phyloP scores from a whole-genome alignment of 495 filamentous ascomycete species.

The Neurospora sp. region DNA sequence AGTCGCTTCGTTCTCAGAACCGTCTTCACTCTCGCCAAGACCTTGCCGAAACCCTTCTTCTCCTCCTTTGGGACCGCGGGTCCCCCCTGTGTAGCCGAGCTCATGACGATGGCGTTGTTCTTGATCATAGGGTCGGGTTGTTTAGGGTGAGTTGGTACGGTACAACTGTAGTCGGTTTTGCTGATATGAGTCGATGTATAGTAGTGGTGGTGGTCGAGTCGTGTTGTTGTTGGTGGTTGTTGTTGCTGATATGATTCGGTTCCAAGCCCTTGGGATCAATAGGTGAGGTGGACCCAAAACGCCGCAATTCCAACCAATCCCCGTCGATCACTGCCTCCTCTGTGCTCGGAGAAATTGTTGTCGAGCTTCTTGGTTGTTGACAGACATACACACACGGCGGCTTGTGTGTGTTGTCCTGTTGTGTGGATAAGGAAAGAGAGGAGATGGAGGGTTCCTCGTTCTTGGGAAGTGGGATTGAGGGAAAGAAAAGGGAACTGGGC shows the following conservation, averaged over 20 bases:
- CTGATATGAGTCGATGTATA: neutral
- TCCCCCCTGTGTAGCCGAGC: constrained; percentile 30
- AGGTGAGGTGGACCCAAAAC: neutral
- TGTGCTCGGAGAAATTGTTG: neutral
- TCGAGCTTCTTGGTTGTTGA: neutral
- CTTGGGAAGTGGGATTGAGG: neutral
- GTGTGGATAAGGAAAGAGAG: neutral
- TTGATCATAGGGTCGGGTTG: neutral
- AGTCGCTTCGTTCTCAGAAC: constrained; percentile 35
- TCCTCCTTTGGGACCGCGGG: constrained; percentile 34
- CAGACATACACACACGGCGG: neutral
- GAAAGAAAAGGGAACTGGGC: neutral
- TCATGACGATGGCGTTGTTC: constrained; percentile 25
- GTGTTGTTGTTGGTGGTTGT: neutral
- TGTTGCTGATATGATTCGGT: neutral
- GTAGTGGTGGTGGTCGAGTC: neutral
- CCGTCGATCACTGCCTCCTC: neutral
- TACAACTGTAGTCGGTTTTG: neutral
- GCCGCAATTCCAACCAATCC: neutral
- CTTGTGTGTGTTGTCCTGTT: neutral
- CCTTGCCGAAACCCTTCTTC: constrained; percentile 52
- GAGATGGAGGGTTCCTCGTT: neutral
- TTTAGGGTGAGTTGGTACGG: neutral
- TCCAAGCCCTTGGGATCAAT: neutral
- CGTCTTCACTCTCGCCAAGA: constrained; percentile 54